Percentiles rank a stretch among this genome's conserved stretches.
Evolutionary conservation across 768 basidiomycete genomes (phyloP).

Genomic region (Multifurca ochricompacta): DNA sequence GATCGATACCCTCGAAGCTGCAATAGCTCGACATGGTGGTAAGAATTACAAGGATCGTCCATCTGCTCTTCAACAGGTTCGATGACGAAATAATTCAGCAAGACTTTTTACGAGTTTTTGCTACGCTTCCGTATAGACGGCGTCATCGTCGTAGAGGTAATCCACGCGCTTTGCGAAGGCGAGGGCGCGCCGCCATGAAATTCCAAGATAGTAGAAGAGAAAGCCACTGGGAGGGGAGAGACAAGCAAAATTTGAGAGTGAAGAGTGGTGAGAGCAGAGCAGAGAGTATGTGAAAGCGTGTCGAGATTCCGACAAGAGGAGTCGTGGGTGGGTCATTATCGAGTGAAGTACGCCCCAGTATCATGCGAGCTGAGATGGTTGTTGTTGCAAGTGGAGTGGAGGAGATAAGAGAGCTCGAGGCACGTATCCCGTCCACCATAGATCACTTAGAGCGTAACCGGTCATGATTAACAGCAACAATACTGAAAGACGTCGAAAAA

Average conservation of each 20-base stretch:
- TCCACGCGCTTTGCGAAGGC: constrained; percentile 37
- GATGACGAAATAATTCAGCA: constrained; percentile 30
- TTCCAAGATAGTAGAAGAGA: constrained; percentile 48
- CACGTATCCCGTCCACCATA: neutral
- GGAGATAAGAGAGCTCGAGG: neutral
- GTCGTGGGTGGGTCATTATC: too few relatives aligned
- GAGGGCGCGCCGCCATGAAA: constrained; percentile 36
- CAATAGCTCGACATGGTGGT: constrained; percentile 67
- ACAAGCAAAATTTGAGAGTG: constrained; percentile 37
- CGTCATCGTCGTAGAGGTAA: constrained; percentile 21
- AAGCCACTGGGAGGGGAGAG: constrained; percentile 43
- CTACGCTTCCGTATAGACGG: constrained; percentile 31
- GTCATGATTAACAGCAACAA: too few relatives aligned
- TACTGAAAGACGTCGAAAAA: too few relatives aligned
- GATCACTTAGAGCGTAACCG: too few relatives aligned
- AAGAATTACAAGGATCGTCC: constrained; percentile 59
- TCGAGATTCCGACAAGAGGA: too few relatives aligned
- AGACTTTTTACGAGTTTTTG: constrained; percentile 35
- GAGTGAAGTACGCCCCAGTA: constrained; percentile 55
- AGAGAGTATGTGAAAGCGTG: too few relatives aligned
- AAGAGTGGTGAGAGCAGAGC: constrained; percentile 51
- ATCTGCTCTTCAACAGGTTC: constrained; percentile 24
- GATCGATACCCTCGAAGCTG: constrained; percentile 65
- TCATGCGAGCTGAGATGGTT: constrained; percentile 5
- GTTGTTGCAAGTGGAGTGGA: neutral